Percentiles rank a stretch among this genome's conserved stretches.
phyloP scores from a whole-genome alignment of 345 rosid species.

The Camelina hispida region DNA sequence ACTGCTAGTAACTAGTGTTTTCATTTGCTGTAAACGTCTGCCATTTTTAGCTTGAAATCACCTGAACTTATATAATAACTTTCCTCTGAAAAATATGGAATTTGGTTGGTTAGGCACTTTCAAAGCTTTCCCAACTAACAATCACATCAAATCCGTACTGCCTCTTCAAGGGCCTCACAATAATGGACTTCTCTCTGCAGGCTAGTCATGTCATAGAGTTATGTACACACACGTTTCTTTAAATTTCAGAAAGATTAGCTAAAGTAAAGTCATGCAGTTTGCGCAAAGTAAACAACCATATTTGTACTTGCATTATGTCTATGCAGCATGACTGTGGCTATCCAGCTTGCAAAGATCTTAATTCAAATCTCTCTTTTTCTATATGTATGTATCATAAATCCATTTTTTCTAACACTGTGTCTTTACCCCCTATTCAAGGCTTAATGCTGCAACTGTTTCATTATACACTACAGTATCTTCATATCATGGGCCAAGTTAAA shows the following conservation, averaged over 20 bases:
- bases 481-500: constrained; percentile 9
- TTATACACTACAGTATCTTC: constrained; percentile 12
- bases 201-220: constrained; percentile 63
- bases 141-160: constrained; percentile 63
- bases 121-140: constrained; percentile 68
- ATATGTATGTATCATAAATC: background rate
- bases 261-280: constrained; percentile 44
- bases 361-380: constrained; percentile 7
- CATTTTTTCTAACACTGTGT: constrained; percentile 28
- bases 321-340: background rate
- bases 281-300: constrained; percentile 17
- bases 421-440: constrained; percentile 25
- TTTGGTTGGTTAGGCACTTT: constrained; percentile 66
- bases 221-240: constrained; percentile 36
- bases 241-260: constrained; percentile 45
- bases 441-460: constrained; percentile 26
- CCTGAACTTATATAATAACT: constrained; percentile 24
- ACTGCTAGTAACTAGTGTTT: background rate
- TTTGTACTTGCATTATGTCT: background rate
- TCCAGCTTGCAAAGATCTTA: constrained; percentile 9
- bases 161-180: constrained; percentile 79
- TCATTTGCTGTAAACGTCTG: constrained; percentile 10
- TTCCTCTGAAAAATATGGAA: constrained; percentile 26
- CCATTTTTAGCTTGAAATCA: constrained; percentile 31
- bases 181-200: constrained; percentile 64